phyloP scores from a whole-genome alignment of 176 grass and related monocot genomes.

The Musa beccarii region DNA sequence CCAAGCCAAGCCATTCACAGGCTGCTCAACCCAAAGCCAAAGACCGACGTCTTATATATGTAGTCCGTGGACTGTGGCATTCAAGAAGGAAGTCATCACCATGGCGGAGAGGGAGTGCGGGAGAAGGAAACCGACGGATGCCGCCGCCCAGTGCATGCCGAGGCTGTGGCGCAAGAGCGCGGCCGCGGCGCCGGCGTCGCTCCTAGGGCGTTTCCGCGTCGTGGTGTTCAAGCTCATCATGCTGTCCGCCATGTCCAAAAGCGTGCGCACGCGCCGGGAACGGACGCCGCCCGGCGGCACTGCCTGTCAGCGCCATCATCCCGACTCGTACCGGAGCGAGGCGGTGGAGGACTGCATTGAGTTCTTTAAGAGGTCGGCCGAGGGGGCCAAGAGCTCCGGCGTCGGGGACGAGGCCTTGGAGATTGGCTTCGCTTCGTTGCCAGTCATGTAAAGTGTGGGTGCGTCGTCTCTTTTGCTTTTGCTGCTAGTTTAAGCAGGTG shows the following conservation, averaged over 20 bases:
- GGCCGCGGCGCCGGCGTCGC: conserved; percentile 17
- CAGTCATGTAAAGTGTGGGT: conserved; percentile 6
- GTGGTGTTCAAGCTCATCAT: conserved; percentile 44
- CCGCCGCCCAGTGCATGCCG: conserved; percentile 42
- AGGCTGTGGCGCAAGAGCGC: conserved; percentile 32
- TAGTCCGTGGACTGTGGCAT: not conserved
- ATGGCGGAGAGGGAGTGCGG: not conserved
- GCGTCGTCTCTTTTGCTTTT: too few relatives aligned
- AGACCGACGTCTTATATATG: not conserved
- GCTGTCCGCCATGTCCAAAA: conserved; percentile 29
- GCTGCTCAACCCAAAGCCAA: not conserved
- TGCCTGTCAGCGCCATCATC: conserved; percentile 16
- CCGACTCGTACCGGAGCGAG: conserved; percentile 72
- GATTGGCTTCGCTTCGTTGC: not conserved
- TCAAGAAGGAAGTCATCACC: not conserved
- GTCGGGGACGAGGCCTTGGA: not conserved
- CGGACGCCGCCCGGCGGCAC: conserved; percentile 11
- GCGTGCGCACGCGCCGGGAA: conserved; percentile 1
- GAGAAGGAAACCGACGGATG: not conserved
- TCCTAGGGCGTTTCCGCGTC: conserved; percentile 63
- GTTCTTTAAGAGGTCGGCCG: conserved; percentile 73
- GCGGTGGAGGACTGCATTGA: conserved; percentile 84
- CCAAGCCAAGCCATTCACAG: not conserved
- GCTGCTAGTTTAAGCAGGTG: too few relatives aligned
- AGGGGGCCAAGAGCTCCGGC: not conserved